Base-by-base conservation (phyloP, 169 alveolate species). In the Plasmodium berghei region DNA sequence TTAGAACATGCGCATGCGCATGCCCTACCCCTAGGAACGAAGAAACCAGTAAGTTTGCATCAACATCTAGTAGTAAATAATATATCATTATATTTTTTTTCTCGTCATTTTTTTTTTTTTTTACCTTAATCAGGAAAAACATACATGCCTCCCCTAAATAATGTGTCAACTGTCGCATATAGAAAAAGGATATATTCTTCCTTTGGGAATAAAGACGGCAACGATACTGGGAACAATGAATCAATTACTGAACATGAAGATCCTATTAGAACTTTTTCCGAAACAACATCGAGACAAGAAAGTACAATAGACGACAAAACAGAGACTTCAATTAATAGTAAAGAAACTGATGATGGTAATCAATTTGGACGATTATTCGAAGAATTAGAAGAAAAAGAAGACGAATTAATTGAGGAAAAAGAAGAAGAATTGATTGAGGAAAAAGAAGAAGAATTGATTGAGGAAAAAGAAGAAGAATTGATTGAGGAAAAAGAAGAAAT, bases 1-100 rank as follows among this genome's bases (percentile, higher is more conserved):
- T 67, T 20, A 20, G 2, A 24, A 48, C 72, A 28, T 75, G 75
- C 62, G 28, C 70, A 8, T 75, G 42, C 40, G 59, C 46, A n/a
- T 75, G 59, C 5, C 18, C 54, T 6, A 46, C 69, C 28, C 74
- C 77, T 52, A 42, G 61, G 52, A 42, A 16, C 22, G 69, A 63
- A 24, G 88, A 46, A 5, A 9, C 5, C 4, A 54, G 75, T 75
- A 46, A 20, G 73, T 73, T 62, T 9, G 9, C n/a, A 28, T 46
- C 6, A 49, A 18, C 16, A 56, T 71, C 8, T 16, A 14, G 12
- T 16, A 18, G 5, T 20, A 48, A 48, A 52, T 24, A 12, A 40
- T 26, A 18, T 34, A 34, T 34, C 6, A 3, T 34, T 34, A 34
- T 34, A 20, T 61, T 72, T 72, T 55, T 22, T 54, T 55, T 22